These are phyloP conservation scores for Agaricus sinodeliciosus DNA, from an alignment of 768 basidiomycete species.

Conservation along the genomic window DNA sequence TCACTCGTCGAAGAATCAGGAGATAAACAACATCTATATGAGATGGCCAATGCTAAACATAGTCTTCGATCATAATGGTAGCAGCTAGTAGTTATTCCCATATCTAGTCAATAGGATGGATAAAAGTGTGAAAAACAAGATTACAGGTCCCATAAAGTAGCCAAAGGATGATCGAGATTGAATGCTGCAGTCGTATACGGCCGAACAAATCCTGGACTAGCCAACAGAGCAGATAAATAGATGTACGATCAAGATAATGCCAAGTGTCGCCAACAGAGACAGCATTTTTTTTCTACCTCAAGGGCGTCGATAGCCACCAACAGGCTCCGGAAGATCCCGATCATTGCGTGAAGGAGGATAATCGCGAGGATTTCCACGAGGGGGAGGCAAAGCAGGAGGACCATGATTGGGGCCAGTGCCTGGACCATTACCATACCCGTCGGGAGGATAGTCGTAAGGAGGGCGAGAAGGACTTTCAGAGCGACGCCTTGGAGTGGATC, in stretches of 20 bases:
- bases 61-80: slow-evolving; percentile 1
- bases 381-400: slow-evolving; percentile 6
- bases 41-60: slow-evolving; percentile 28
- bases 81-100: slow-evolving; percentile 6
- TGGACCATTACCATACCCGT: slow-evolving; percentile 35
- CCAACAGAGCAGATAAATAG: slow-evolving; percentile 4
- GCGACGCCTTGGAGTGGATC: slow-evolving; percentile 64
- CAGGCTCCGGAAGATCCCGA: slow-evolving; percentile 36
- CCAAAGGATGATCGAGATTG: slow-evolving; percentile 5
- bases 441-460: slow-evolving; percentile 48
- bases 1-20: slow-evolving; percentile 54
- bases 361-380: slow-evolving; percentile 29
- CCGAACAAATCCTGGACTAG: neutral
- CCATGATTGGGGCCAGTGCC: slow-evolving; percentile 7
- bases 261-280: neutral
- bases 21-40: slow-evolving; percentile 42
- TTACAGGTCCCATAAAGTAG: slow-evolving; percentile 10
- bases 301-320: slow-evolving; percentile 34
- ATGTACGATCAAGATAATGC: slow-evolving; percentile 1
- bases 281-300: slow-evolving; percentile 14
- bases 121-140: neutral
- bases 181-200: neutral
- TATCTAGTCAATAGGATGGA: slow-evolving; percentile 10
- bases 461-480: slow-evolving; percentile 60
- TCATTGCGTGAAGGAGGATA: slow-evolving; percentile 40